Base-by-base conservation (phyloP, 345 rosid genomes). In the Adansonia digitata region DNA sequence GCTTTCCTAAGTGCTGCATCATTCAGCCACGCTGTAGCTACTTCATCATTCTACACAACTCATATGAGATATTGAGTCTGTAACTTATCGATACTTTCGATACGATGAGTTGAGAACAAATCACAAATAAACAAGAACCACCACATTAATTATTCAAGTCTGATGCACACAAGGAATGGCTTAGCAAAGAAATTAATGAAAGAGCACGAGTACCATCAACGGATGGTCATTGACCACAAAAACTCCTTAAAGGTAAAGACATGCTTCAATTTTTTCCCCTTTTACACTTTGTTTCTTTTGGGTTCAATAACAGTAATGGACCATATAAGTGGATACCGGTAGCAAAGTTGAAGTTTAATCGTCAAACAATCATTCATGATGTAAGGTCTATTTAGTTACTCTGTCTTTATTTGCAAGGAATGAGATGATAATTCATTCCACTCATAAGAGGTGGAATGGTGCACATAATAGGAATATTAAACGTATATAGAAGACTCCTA, bases 1-100 rank as follows among this genome's bases (percentile, higher is more conserved):
- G 87, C 98, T 80, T 82, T 82, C 86, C 98, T 88, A 45, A 94
- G 89, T 17, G 82, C 84, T 52, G 82, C 83, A 73, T 87, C 81
- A 72, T 92, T 88, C 34, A 94, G 82, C 98, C 98, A 94, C 0
- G 73, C 15, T 17, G 87, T 91, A 46, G 98, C 98, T 81, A 90
- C 90, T 83, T 80, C 85, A 81, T 90, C 98, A 72, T 88, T 82
- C 98, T 94, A 72, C 81, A 77, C 40, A 29, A 45, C 73, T 69
- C 7, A 43, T 73, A 62, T 27, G 5, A 43, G 59, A 6, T 75
- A 51, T 24, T 43, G 14, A 71, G 65, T n/a, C 48, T 48, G 24
- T 12, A 49, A 12, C 9, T 71, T 72, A 34, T 31, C 59, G n/a
- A 49, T 48, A 52, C 27, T 40, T 61, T 71, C 31, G 45, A 46